A percentile compares a stretch with the other conserved stretches of the same genome.
phyloP scores from a whole-genome alignment of 257 asterid species.

The Petunia secreta region DNA sequence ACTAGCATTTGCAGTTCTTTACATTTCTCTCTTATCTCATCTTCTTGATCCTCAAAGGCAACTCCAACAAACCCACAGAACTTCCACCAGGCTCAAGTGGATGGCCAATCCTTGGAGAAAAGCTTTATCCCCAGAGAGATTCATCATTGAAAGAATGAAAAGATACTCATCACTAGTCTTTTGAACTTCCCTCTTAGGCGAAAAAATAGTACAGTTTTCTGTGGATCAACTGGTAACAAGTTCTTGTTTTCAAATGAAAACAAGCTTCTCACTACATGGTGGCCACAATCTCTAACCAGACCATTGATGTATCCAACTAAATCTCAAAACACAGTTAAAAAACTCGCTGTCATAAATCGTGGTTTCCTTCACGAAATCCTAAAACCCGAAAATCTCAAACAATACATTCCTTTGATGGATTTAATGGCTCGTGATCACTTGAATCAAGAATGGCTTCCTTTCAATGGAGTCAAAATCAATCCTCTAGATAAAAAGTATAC shows the following conservation, averaged over 20 bases:
- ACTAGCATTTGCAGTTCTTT: neutral
- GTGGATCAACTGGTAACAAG: slow-evolving; percentile 37
- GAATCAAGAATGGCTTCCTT: slow-evolving; percentile 20
- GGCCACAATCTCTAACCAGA: slow-evolving; percentile 24
- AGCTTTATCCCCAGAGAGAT: slow-evolving; percentile 19
- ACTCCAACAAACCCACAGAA: neutral
- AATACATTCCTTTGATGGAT: slow-evolving; percentile 32
- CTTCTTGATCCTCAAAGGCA: neutral
- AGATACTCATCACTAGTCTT: slow-evolving; percentile 29
- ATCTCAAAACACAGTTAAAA: neutral
- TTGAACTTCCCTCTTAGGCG: slow-evolving; percentile 28
- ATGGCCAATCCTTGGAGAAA: slow-evolving; percentile 38
- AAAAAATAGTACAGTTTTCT: slow-evolving; percentile 23
- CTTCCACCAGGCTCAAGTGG: slow-evolving; percentile 35
- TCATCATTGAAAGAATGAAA: slow-evolving; percentile 28
- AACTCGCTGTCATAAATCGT: neutral
- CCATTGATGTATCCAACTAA: slow-evolving; percentile 4
- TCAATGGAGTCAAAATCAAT: slow-evolving; percentile 4
- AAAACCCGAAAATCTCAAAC: slow-evolving; percentile 27
- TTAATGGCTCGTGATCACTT: slow-evolving; percentile 29
- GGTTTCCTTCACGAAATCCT: slow-evolving; percentile 20
- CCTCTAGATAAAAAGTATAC: slow-evolving; percentile 18
- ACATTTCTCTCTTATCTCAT: neutral
- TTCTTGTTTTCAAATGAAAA: slow-evolving; percentile 27
- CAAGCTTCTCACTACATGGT: slow-evolving; percentile 26